Evolutionary conservation across 345 rosid species (phyloP), one percentile per base, ranked within the genome.

Genomic region (Chamaenerion angustifolium): DNA sequence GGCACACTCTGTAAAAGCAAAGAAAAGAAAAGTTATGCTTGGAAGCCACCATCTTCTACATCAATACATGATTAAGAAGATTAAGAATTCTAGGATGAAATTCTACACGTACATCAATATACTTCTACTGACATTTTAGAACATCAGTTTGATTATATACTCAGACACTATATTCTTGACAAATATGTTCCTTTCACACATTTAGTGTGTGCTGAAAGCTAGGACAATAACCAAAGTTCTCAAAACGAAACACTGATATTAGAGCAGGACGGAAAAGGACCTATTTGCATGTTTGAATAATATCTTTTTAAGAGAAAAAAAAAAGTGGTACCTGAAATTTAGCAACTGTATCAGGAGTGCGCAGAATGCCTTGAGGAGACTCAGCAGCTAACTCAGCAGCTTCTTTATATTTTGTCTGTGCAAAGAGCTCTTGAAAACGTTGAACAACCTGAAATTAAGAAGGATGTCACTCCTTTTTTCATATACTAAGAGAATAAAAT

Each of bases 321-420:
- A 51, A 72, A 23, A n/a, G n/a, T 44, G 46, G 48, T 42, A 87
- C 99, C 99, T 93, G 99, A 68, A 93, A 93, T 65, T 88, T 93
- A 56, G 95, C 88, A 48, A 93, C 95, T 13, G 96, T 93, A 51
- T 93, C 99, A 45, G 95, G 94, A 17, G 99, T 93, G 43, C 99
- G 82, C 42, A 93, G 94, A 54, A 88, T 72, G 56, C 99, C 99
- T 58, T 82, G 96, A 8, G 99, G 99, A 55, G 99, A 88, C 67
- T 93, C 95, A 48, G 99, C 95, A 68, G 99, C 99, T 58, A 93
- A 95, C 73, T 93, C 99, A 57, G 99, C 99, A 45, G 99, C 99
- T 73, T 93, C 99, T 66, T 93, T 88, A 65, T 93, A 93, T 73
- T 93, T 93, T 19, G 94, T 88, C 62, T 93, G 99, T 58, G 96